Base-by-base conservation (phyloP, 176 grass and related monocot genomes). In the Aegilops umbellulata region DNA sequence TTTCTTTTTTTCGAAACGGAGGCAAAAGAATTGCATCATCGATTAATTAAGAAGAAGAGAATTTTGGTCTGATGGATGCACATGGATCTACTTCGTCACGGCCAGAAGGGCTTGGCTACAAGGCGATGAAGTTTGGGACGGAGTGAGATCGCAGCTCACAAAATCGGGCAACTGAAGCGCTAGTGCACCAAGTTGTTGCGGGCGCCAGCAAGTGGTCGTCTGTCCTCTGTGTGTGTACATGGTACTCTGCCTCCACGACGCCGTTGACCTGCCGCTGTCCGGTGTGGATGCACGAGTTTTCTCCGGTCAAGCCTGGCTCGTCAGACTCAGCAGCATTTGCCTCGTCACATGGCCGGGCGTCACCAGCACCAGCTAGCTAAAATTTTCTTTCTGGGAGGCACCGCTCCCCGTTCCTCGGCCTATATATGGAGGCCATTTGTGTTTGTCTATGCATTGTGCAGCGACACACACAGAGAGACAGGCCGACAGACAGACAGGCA, bases 381-480 rank as follows among this genome's bases (percentile, higher is more conserved):
- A 51, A 1, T 64, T 13, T 29, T 64, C 61, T 27, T 6, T 13
- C 24, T 23, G 20, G 1, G 68, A 3, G 19, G 36, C 22, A 72
- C 16, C 47, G 2, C 15, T 42, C 69, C 11, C 36, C 11, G 4
- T 11, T 11, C 68, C 63, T 23, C 42, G 34, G 51, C 47, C 69
- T 66, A 82, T 80, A 87, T 87, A 84, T 62, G 38, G 38, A 83
- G 63, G 31, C 34, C 17, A n/a, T 26, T 46, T 46, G 42, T 46
- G 42, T 14, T 46, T 46, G 42, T 46, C 42, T 46, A 46, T 46
- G 42, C 42, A 46, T 4, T 3, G 42, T 46, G 42, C 42, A 46
- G 42, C 42, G 42, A 51, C 1, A 47, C 13, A 47, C 46, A 47
- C 3, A 62, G 0, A 31, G 0, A 44, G 8, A 23, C 7, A 83